These are phyloP conservation scores for Lachnellula arida DNA, from an alignment of 2,329 filamentous ascomycete genomes.

Conservation along the genomic window DNA sequence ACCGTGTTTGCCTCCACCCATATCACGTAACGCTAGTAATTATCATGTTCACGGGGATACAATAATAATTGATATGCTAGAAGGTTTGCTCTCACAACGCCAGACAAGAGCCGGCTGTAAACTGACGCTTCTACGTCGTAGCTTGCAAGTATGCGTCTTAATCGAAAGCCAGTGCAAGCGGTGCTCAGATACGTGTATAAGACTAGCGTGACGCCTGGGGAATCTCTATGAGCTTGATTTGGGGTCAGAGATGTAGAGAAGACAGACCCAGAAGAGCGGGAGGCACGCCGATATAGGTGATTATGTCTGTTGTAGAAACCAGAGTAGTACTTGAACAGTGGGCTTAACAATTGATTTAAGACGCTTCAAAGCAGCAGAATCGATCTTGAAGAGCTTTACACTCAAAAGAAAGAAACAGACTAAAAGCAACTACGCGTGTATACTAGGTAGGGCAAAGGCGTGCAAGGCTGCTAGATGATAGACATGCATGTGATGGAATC, in stretches of 20 bases:
- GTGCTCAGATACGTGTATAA: conserved; percentile 4
- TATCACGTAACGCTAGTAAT: not conserved
- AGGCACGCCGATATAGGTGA: conserved; percentile 51
- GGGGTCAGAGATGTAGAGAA: not conserved
- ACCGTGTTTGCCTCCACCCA: conserved; percentile 1
- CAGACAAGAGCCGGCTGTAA: not conserved
- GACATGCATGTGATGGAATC: too few relatives aligned
- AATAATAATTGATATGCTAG: not conserved
- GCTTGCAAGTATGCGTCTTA: not conserved
- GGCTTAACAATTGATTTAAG: not conserved
- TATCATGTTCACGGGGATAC: not conserved
- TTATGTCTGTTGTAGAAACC: conserved; percentile 41
- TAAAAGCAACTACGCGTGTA: too few relatives aligned
- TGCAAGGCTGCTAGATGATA: too few relatives aligned
- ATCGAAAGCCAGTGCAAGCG: not conserved
- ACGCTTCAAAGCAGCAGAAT: too few relatives aligned
- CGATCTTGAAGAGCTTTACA: too few relatives aligned
- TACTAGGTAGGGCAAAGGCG: too few relatives aligned
- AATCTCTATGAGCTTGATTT: not conserved
- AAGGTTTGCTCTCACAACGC: not conserved
- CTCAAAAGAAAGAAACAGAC: too few relatives aligned
- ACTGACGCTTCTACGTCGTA: conserved; percentile 2
- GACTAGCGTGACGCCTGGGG: not conserved
- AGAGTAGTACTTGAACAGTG: not conserved
- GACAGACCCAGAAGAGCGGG: conserved; percentile 46